phyloP scores from a whole-genome alignment of 306 rosid species.

The Gleditsia sinensis region DNA sequence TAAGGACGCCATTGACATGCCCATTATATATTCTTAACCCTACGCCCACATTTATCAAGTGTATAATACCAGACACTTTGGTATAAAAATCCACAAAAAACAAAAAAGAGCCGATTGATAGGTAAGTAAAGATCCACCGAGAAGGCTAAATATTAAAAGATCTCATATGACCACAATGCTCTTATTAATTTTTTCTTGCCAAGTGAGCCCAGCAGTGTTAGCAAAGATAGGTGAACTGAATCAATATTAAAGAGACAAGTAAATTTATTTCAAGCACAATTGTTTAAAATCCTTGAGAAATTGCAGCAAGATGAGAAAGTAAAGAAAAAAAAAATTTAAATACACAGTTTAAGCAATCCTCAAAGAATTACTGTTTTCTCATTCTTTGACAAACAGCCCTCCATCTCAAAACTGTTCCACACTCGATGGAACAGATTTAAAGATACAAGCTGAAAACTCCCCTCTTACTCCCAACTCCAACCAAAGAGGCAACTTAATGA shows the following conservation, averaged over 20 bases:
- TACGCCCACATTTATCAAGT: no score
- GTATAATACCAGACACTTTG: no score
- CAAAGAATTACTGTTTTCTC: constrained; percentile 38
- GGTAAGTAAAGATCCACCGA: no score
- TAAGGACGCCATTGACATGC: no score
- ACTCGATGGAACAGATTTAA: constrained; percentile 33
- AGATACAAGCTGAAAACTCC: constrained; percentile 32
- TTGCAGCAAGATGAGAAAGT: constrained; percentile 20
- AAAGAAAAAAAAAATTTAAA: constrained; percentile 27
- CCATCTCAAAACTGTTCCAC: constrained; percentile 36
- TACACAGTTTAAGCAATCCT: constrained; percentile 41
- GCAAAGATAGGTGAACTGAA: no score
- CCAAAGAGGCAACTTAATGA: constrained; percentile 24
- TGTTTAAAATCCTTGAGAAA: constrained; percentile 40
- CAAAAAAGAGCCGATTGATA: no score
- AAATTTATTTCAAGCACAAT: constrained; percentile 43
- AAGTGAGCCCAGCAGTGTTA: no score
- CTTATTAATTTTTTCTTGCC: no score
- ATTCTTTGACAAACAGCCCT: constrained; percentile 32
- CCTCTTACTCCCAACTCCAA: constrained; percentile 37
- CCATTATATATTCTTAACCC: no score
- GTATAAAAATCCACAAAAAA: no score
- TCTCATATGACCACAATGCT: no score
- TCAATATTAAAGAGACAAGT: not conserved
- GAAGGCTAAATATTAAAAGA: no score